A percentile compares a stretch with the other conserved stretches of the same genome.
Conservation (phyloP, 1,139 yeast genomes). For the Schwanniomyces etchellsii region DNA sequence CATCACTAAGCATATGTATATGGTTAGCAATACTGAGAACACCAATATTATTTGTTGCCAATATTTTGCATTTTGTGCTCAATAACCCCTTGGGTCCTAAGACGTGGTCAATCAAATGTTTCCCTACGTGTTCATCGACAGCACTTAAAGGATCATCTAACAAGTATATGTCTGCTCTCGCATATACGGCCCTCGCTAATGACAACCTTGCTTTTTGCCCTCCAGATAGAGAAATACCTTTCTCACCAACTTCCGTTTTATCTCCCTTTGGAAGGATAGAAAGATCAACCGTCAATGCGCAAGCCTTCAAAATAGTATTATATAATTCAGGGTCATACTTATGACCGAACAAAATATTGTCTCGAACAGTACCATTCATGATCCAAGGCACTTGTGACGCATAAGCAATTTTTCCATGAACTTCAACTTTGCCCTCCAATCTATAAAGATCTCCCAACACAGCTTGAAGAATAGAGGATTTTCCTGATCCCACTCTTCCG, state of each 20-base stretch:
- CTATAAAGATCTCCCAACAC: slow-evolving; percentile 82
- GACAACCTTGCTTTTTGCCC: slow-evolving; percentile 96
- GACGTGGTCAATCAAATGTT: slow-evolving; percentile 47
- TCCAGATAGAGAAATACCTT: slow-evolving; percentile 93
- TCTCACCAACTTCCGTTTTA: slow-evolving; percentile 89
- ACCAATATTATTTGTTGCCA: slow-evolving; percentile 86
- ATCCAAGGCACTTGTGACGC: slow-evolving; percentile 94
- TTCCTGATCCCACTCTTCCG: slow-evolving; percentile 92
- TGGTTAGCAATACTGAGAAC: slow-evolving; percentile 76
- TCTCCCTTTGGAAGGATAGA: slow-evolving; percentile 83
- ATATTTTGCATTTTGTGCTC: slow-evolving; percentile 66
- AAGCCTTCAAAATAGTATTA: slow-evolving; percentile 73
- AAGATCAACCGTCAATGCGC: slow-evolving; percentile 83
- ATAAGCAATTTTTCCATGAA: slow-evolving; percentile 81
- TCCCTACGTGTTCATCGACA: slow-evolving; percentile 92
- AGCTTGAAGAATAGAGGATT: slow-evolving; percentile 80
- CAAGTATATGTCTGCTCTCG: slow-evolving; percentile 87
- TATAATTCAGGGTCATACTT: slow-evolving; percentile 77
- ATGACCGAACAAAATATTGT: slow-evolving; percentile 86
- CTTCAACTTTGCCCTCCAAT: slow-evolving; percentile 65
- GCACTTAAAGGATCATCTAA: slow-evolving; percentile 84
- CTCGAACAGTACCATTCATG: slow-evolving; percentile 88
- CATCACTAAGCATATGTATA: slow-evolving; percentile 68
- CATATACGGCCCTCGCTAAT: slow-evolving; percentile 91
- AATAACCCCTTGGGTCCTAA: slow-evolving; percentile 80